Evolutionary conservation across 768 basidiomycete species (phyloP), one percentile per base, ranked within the genome.

Genomic region (Neoboletus brunneissimus): DNA sequence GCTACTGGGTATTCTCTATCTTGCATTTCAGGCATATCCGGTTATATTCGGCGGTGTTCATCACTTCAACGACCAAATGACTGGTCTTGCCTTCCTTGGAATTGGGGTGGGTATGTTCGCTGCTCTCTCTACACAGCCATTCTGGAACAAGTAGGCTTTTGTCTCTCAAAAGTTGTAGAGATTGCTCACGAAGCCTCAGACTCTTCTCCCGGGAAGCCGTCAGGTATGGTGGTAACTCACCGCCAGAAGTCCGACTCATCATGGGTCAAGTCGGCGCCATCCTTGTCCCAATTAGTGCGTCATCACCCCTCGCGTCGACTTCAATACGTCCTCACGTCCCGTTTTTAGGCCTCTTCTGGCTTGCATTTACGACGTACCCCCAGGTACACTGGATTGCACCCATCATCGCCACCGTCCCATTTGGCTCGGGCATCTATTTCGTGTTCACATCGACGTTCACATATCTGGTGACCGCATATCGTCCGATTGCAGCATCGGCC

Each of bases 221-320:
- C 15, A 72, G 72, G 47, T 65, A 80, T 58, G 72, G 72, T 18
- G 81, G 79, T 4, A 64, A 71, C 41, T 77, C 85, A 0, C 86
- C 88, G 1, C 85, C 88, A 0, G 89, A 92, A 70, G 74, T 77
- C 11, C 77, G 82, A 10, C 80, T 91, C 4, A 64, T 83, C 50
- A 84, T 86, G 77, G 88, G 85, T 7, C 78, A 87, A 71, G 71
- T 81, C 4, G 90, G 88, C n/a, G 88, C 77, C 2, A 67, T 90
- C 20, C 75, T 86, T 12, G 82, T 83, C 9, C 86, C 89, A 2
- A 59, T 87, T 42, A 78, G 82, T 84, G 53, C 42, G 76, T 65
- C 18, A 16, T 34, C 31, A n/a, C 34, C 37, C 18, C 5, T 45
- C 15, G 23, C 42, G 13, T 27, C 29, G 29, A 13, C 8, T 16